Conservation (phyloP, 257 asterid genomes). For the Linderniella brevidens region DNA sequence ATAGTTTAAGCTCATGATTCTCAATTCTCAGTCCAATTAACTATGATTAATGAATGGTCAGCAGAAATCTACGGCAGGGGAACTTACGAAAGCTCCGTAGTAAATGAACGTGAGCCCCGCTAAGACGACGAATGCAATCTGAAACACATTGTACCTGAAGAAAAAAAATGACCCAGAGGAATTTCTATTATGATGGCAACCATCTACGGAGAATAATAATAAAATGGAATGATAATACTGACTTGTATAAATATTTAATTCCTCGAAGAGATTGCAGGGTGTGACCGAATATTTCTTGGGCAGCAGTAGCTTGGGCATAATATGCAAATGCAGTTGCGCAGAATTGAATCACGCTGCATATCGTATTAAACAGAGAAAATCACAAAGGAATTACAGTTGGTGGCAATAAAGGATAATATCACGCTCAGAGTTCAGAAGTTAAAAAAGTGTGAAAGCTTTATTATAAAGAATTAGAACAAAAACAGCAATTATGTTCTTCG, state of each 20-base stretch:
- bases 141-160: constrained; percentile 93
- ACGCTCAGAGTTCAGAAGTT: constrained; percentile 8
- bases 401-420: not conserved
- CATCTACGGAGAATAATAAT: not conserved
- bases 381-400: too few relatives aligned
- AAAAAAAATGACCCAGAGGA: constrained; percentile 5
- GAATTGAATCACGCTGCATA: constrained; percentile 96
- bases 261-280: constrained; percentile 96
- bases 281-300: constrained; percentile 99
- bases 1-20: constrained; percentile 2
- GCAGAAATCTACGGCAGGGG: not conserved
- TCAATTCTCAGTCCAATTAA: constrained; percentile 5
- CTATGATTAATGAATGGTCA: not conserved
- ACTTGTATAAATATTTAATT: constrained; percentile 93
- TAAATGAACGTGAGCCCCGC: constrained; percentile 95
- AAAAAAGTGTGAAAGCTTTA: too few relatives aligned
- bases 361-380: not conserved
- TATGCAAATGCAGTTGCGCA: constrained; percentile 94
- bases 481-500: too few relatives aligned
- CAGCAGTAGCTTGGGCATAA: constrained; percentile 97
- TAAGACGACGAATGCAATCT: constrained; percentile 67
- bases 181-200: not conserved
- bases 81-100: constrained; percentile 74
- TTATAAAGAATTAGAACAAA: too few relatives aligned
- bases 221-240: constrained; percentile 20